Evolutionary conservation across 2,329 filamentous ascomycete species (phyloP), one percentile per base, ranked within the genome.

Genomic region (Sphaerulina vaccinii): DNA sequence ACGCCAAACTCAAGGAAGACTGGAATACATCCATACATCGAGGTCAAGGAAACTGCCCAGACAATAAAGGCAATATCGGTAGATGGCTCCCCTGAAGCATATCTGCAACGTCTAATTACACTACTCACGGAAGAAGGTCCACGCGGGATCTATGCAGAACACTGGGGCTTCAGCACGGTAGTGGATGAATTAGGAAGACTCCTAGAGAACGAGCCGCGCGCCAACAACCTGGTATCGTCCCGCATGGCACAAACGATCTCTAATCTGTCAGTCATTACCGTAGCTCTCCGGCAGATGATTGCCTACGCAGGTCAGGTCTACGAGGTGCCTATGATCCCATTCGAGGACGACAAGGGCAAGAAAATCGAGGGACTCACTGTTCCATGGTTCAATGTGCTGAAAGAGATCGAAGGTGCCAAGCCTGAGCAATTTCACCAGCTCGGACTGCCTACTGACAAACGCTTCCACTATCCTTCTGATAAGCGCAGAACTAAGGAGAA

Each of bases 111-210:
- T 5, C 32, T 36, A 5, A 13, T 5, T 13, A 6, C 6, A 36
- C 5, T 16, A 36, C 32, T 36, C 5, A n/a, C 11, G 32, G 32
- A 36, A 5, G 32, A 36, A 5, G 32, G 6, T n/a, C 27, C 7
- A 29, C 7, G 13, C 27, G 10, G 10, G 6, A n/a, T 36, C 6
- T 16, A 16, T 10, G 10, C 44, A 1, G 10, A 27, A 10, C 24
- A 10, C 10, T 27, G 24, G 24, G 2, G 71, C 1, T 51, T 76
- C 21, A 64, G 70, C 2, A 59, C 60, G 3, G 21, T 76, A 1
- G 54, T 79, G 8, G 78, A 82, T 53, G 76, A 80, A 58, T 60
- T 81, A 2, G 75, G 77, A 19, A 71, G 73, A 5, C 64, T 79
- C 4, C 49, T 77, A 49, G 44, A 57, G 10, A 33, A 37, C 5